Base-by-base conservation (phyloP, 164 flowering plant genomes). In the Kingdonia uniflora region DNA sequence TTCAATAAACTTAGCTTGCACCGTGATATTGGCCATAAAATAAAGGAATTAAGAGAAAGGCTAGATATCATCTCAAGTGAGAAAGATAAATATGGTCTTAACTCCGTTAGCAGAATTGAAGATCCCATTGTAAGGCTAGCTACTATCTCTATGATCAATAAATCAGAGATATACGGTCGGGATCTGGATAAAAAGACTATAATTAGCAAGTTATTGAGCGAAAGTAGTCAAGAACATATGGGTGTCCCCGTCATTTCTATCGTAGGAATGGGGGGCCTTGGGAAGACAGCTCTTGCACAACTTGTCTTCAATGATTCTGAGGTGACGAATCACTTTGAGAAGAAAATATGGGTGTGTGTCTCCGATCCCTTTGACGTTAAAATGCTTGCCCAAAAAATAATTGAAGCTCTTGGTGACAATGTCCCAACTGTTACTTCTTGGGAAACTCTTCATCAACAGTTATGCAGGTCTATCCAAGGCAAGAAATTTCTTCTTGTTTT, bases 251-350 rank as follows among this genome's bases (percentile, higher is more conserved):
- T 60, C 39, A 47, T 65, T 26, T 55, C 67, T 6, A 48, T 70
- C 1, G 58, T 51, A 1, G 74, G 70, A 2, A 59, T 59, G 61
- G 65, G 61, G n/a, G 73, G 73, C 11, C 29, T 69, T 12, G 69
- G 73, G 13, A 69, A 69, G 49, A 69, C 73, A 2, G 51, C 64
- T n/a, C 64, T 69, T n/a, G 69, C 69, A 2, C 67, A 55, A 22
- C 14, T 42, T 4, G 63, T 26, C 22, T 63, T 41, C 41, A 46
- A 56, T 49, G 74, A 70, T 26, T 29, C 29, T 0, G 26, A 23
- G 33, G 61, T 70, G 5, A 19, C n/a, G 2, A 13, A 38, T 12
- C 37, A 42, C 41, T 70, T 70, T 17, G 45, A 65, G 0, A 22
- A 37, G 4, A 58, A 42, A 37, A 46, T 65, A 0, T 65, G 64